These are phyloP conservation scores for Talaromyces funiculosus DNA, from an alignment of 2,329 filamentous ascomycete species.

Conservation along the genomic window DNA sequence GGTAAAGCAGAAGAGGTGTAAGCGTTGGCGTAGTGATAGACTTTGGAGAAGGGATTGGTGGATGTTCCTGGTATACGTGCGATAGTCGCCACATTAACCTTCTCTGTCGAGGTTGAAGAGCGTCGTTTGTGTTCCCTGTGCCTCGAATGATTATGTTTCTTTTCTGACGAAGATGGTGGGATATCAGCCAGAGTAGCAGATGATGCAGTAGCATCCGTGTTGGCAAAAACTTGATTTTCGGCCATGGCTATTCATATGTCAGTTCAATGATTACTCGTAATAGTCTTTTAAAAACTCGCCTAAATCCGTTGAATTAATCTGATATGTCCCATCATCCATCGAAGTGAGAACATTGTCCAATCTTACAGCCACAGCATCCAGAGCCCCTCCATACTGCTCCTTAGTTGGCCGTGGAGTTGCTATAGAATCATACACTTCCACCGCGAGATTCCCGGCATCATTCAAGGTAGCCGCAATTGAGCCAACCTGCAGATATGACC, in stretches of 20 bases:
- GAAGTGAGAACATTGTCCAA: conserved; percentile 13
- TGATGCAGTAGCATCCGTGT: not conserved
- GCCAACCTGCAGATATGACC: not conserved
- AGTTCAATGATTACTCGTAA: not conserved
- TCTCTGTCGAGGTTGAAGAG: not conserved
- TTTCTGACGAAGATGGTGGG: not conserved
- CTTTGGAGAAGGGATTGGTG: conserved; percentile 63
- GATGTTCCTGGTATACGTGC: conserved; percentile 17
- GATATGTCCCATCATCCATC: conserved; percentile 13
- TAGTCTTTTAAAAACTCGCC: not conserved
- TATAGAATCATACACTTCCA: conserved; percentile 9
- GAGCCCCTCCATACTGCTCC: conserved; percentile 2
- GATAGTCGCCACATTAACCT: conserved; percentile 6
- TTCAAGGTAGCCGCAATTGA: conserved; percentile 10
- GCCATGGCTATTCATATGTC: not conserved
- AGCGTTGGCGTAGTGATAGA: conserved; percentile 73
- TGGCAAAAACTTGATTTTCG: not conserved
- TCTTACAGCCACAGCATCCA: conserved; percentile 10
- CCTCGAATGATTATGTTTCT: not conserved
- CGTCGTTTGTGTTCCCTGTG: not conserved
- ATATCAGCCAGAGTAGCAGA: not conserved
- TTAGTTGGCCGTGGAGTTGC: not conserved
- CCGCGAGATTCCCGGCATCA: conserved; percentile 11
- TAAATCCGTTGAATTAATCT: not conserved
- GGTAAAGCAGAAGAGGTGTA: conserved; percentile 63